Percentiles rank a stretch among this genome's conserved stretches.
These are phyloP conservation scores for Trichosporon coremiiforme DNA, from an alignment of 1,284 basidiomycete species.

Conservation along the genomic window DNA sequence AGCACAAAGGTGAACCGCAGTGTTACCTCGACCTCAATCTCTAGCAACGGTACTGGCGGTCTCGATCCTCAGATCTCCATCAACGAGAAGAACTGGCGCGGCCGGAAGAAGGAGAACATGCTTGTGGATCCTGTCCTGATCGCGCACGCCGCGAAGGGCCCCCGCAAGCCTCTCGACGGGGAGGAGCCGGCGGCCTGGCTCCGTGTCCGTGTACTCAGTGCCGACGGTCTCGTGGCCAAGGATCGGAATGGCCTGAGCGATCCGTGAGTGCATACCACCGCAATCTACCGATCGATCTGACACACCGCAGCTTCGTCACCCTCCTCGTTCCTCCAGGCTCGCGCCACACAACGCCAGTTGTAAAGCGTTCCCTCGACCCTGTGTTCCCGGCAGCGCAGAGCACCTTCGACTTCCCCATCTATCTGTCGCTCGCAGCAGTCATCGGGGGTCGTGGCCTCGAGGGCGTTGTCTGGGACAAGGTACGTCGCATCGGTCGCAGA, in stretches of 20 bases:
- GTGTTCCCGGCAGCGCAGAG: slow-evolving; percentile 70
- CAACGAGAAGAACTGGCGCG: slow-evolving; percentile 20
- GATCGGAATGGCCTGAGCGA: slow-evolving; percentile 59
- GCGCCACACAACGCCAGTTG: slow-evolving; percentile 75
- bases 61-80: background rate
- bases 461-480: slow-evolving; percentile 91
- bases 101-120: slow-evolving; percentile 26
- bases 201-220: slow-evolving; percentile 56
- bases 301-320: slow-evolving; percentile 75
- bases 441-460: slow-evolving; percentile 71
- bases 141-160: slow-evolving; percentile 43
- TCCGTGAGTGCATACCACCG: slow-evolving; percentile 58
- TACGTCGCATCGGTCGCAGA: slow-evolving; percentile 52
- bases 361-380: slow-evolving; percentile 75
- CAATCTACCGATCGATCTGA: slow-evolving; percentile 59
- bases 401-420: slow-evolving; percentile 84
- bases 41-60: slow-evolving; percentile 3
- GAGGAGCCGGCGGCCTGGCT: slow-evolving; percentile 55
- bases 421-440: slow-evolving; percentile 69
- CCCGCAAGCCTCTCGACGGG: slow-evolving; percentile 51
- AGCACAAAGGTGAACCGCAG: slow-evolving; percentile 22
- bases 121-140: slow-evolving; percentile 41
- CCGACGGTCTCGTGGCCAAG: slow-evolving; percentile 57
- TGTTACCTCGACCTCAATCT: slow-evolving; percentile 13
- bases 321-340: slow-evolving; percentile 66